These are phyloP conservation scores for Penicillium digitatum DNA, from an alignment of 2,329 filamentous ascomycete genomes.

Conservation along the genomic window DNA sequence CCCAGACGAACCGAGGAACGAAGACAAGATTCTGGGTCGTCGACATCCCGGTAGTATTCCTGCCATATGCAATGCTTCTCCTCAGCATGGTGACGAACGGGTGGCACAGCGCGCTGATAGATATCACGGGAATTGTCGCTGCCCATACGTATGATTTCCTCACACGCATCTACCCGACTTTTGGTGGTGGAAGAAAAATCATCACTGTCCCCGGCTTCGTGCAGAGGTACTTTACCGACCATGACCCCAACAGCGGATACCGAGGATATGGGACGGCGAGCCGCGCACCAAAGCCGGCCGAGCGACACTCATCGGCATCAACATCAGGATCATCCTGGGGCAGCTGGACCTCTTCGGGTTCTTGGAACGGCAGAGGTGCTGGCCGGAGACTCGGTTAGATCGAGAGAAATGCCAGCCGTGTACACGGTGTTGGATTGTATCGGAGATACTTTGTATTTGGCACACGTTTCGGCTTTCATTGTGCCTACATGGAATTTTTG, in stretches of 20 bases:
- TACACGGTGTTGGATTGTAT: neutral
- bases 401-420: neutral
- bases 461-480: neutral
- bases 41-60: slow-evolving; percentile 73
- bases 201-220: slow-evolving; percentile 71
- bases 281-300: slow-evolving; percentile 33
- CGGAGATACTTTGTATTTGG: neutral
- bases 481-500: neutral
- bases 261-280: slow-evolving; percentile 63
- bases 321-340: slow-evolving; percentile 18
- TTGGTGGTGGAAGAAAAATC: slow-evolving; percentile 75
- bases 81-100: slow-evolving; percentile 68
- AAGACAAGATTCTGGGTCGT: slow-evolving; percentile 78
- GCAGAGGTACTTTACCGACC: slow-evolving; percentile 59
- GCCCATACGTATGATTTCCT: slow-evolving; percentile 91
- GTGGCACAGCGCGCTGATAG: slow-evolving; percentile 54
- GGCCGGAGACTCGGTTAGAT: slow-evolving; percentile 38
- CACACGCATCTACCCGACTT: slow-evolving; percentile 80
- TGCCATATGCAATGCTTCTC: slow-evolving; percentile 75
- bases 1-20: slow-evolving; percentile 76
- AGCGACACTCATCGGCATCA: slow-evolving; percentile 3
- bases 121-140: slow-evolving; percentile 75
- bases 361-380: slow-evolving; percentile 40
- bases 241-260: slow-evolving; percentile 43
- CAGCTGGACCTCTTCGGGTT: slow-evolving; percentile 29